Percentiles rank a stretch among this genome's conserved stretches.
Evolutionary conservation across 2,329 filamentous ascomycete genomes (phyloP).

Genomic region (Daldinia eschscholtzii): DNA sequence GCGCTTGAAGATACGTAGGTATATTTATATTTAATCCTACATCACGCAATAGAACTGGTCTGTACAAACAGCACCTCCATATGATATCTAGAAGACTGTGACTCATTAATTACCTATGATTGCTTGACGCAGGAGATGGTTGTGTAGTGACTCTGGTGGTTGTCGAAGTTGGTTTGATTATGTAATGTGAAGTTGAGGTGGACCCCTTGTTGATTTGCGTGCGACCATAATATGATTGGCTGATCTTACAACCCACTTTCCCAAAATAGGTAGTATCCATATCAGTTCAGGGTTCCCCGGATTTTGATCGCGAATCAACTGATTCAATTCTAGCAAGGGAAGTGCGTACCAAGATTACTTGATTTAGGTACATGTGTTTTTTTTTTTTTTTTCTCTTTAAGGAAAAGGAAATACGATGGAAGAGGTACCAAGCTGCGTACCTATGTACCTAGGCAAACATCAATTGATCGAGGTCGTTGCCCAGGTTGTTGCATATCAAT

Average conservation of each 20-base stretch:
- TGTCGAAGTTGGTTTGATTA: neutral
- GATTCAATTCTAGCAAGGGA: neutral
- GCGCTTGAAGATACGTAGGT: neutral
- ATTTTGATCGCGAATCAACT: neutral
- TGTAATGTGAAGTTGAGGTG: constrained; percentile 14
- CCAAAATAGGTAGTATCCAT: constrained; percentile 17
- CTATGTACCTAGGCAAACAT: no score
- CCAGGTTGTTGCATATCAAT: no score
- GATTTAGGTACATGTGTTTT: neutral
- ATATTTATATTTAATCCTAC: neutral
- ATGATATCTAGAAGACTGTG: neutral
- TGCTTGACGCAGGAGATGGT: neutral
- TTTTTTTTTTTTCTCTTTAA: no score
- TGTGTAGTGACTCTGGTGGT: neutral
- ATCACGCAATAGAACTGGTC: neutral
- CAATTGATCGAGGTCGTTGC: no score
- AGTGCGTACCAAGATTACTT: neutral
- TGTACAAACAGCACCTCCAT: neutral
- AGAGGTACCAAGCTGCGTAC: neutral
- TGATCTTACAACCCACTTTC: constrained; percentile 1
- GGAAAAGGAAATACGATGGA: neutral
- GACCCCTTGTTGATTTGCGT: neutral
- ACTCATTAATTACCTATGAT: neutral
- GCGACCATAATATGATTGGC: constrained; percentile 21
- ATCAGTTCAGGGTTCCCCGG: neutral